Percentiles rank a stretch among this genome's conserved stretches.
Conservation (phyloP, 371 early-diverging fungal genomes). For the Blakeslea trispora region DNA sequence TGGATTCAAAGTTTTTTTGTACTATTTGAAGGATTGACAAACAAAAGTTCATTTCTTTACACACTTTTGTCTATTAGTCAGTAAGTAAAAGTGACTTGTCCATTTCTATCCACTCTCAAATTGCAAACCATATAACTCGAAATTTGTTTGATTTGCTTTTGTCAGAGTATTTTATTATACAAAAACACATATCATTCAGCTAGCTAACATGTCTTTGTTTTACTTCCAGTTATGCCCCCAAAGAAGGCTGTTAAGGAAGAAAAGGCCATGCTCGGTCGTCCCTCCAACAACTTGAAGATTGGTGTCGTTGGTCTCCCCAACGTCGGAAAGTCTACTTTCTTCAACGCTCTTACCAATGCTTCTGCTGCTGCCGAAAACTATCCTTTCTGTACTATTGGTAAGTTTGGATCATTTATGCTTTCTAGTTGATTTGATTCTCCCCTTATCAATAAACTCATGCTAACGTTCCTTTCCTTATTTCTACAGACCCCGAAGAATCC, state of each 20-base stretch:
- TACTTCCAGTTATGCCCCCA: constrained; percentile 51
- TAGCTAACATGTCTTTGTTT: not conserved
- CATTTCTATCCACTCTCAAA: too few species aligned
- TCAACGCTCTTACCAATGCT: constrained; percentile 92
- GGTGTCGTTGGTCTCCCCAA: constrained; percentile 99
- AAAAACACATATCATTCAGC: not conserved
- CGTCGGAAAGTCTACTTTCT: constrained; percentile 97
- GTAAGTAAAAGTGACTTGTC: constrained; percentile 3
- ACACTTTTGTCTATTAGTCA: constrained; percentile 2
- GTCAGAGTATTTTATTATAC: too few species aligned
- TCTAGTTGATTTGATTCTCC: not conserved
- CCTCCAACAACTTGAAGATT: constrained; percentile 96
- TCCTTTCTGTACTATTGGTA: constrained; percentile 52
- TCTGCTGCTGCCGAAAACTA: constrained; percentile 91
- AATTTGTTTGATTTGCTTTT: too few species aligned
- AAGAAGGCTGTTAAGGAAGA: constrained; percentile 83
- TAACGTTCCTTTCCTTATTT: not conserved
- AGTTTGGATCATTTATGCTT: not conserved
- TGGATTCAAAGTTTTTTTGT: constrained; percentile 5
- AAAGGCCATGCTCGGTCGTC: constrained; percentile 89
- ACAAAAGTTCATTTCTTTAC: not conserved
- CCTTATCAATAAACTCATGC: too few species aligned
- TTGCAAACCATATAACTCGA: too few species aligned
- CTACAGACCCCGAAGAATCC: constrained; percentile 90
- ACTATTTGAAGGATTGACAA: not conserved